phyloP scores from a whole-genome alignment of 805 yeast species.

The Maudiozyma bulderi region DNA sequence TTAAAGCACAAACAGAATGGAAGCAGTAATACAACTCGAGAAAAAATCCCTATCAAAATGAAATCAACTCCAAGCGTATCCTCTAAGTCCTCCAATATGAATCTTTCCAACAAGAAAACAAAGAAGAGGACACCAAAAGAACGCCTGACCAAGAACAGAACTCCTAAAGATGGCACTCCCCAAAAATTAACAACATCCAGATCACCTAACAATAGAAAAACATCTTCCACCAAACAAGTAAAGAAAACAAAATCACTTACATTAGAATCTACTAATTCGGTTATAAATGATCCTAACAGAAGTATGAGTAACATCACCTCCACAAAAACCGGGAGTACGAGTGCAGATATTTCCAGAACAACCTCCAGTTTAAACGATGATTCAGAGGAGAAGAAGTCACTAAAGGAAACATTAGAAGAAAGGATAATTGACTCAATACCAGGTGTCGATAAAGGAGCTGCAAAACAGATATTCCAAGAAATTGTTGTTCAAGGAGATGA shows the following conservation, averaged over 20 bases:
- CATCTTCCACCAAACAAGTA: not conserved
- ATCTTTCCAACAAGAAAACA: not conserved
- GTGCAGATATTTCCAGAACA: not conserved
- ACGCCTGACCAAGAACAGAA: not conserved
- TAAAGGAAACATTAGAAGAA: conserved; percentile 8
- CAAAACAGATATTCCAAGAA: conserved; percentile 77
- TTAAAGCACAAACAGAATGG: not conserved
- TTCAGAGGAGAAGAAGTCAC: not conserved
- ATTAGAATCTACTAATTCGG: not conserved
- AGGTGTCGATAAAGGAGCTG: conserved; percentile 75
- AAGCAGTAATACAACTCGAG: not conserved
- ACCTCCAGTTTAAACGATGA: conserved; percentile 1
- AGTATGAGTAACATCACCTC: not conserved
- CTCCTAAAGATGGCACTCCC: not conserved
- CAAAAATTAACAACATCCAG: not conserved
- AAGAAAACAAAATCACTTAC: not conserved
- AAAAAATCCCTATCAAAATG: not conserved
- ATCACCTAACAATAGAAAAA: not conserved
- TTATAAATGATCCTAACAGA: not conserved
- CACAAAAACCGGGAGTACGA: not conserved
- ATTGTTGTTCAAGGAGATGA: conserved; percentile 85
- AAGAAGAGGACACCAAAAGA: not conserved
- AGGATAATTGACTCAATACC: conserved; percentile 29
- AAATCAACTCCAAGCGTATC: not conserved
- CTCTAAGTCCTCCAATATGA: not conserved